Conservation (phyloP, 2,329 filamentous ascomycete species). For the Colletotrichum sp. region DNA sequence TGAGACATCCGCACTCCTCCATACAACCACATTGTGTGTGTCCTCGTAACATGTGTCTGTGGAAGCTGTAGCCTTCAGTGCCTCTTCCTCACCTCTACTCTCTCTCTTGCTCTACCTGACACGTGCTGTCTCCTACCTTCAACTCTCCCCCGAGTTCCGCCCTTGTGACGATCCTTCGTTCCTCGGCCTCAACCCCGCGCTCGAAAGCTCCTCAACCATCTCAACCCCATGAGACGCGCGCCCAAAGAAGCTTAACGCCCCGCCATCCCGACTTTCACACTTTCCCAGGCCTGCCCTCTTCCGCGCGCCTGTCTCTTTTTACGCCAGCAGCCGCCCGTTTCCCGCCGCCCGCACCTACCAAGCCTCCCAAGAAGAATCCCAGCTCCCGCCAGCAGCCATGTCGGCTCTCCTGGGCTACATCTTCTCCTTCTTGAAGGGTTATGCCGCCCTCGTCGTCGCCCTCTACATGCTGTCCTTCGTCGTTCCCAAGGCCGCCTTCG, state of each 20-base stretch:
- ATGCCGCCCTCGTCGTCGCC: constrained; percentile 53
- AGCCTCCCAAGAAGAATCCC: not conserved
- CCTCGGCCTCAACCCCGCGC: constrained; percentile 9
- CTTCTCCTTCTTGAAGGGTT: constrained; percentile 56
- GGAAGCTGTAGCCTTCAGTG: not conserved
- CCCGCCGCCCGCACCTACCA: constrained; percentile 7
- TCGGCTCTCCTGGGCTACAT: constrained; percentile 39
- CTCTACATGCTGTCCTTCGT: constrained; percentile 69
- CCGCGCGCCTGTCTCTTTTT: constrained; percentile 9
- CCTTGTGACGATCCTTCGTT: constrained; percentile 19
- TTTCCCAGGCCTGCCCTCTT: not conserved
- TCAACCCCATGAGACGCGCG: not conserved
- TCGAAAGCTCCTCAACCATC: constrained; percentile 13
- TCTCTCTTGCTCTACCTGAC: not conserved
- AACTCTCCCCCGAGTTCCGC: not conserved
- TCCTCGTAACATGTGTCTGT: constrained; percentile 16
- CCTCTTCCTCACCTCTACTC: not conserved
- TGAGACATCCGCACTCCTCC: constrained; percentile 4
- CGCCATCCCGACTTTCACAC: constrained; percentile 3
- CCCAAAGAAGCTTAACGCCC: constrained; percentile 19
- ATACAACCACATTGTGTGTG: not conserved
- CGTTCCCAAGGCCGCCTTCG: constrained; percentile 67
- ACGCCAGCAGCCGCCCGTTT: constrained; percentile 8
- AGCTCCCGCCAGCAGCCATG: constrained; percentile 33
- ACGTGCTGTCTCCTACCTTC: not conserved